Conservation (phyloP, 352 stramenopile species). For the Phytophthora ohioensis region DNA sequence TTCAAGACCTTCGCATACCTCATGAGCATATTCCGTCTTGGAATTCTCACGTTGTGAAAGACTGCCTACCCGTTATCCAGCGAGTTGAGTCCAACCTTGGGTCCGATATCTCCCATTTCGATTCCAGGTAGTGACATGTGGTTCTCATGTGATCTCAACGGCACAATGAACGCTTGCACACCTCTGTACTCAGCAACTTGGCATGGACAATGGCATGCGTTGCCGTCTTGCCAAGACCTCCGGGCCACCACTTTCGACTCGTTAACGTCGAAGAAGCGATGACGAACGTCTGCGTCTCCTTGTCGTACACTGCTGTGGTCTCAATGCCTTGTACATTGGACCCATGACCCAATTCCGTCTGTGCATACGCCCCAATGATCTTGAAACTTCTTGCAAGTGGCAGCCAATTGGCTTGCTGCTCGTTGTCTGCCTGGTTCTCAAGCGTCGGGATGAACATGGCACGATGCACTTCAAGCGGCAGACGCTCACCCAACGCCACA, state of each 20-base stretch:
- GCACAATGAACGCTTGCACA: constrained; percentile 38
- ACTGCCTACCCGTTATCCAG: constrained; percentile 37
- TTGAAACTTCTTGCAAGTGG: constrained; percentile 29
- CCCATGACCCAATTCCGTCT: constrained; percentile 37
- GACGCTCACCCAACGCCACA: constrained; percentile 31
- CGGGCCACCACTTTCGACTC: constrained; percentile 95
- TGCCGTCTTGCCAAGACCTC: constrained; percentile 33
- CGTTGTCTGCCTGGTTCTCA: constrained; percentile 36
- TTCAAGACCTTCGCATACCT: constrained; percentile 46
- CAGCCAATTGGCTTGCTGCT: constrained; percentile 32
- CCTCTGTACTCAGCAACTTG: constrained; percentile 23
- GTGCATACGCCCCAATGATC: constrained; percentile 34
- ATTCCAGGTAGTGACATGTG: constrained; percentile 27
- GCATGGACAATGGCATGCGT: constrained; percentile 37
- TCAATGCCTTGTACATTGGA: constrained; percentile 39
- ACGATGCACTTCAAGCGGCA: constrained; percentile 38
- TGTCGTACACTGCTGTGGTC: constrained; percentile 59
- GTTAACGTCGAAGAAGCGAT: constrained; percentile 95
- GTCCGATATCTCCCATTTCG: constrained; percentile 36
- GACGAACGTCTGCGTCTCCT: constrained; percentile 89
- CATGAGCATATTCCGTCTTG: constrained; percentile 39
- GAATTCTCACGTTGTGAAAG: constrained; percentile 31
- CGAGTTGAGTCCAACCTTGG: constrained; percentile 38
- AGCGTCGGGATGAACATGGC: constrained; percentile 40
- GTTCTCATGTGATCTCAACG: constrained; percentile 23